Conservation (phyloP, 805 yeast genomes). For the Kodamaea restingae region DNA sequence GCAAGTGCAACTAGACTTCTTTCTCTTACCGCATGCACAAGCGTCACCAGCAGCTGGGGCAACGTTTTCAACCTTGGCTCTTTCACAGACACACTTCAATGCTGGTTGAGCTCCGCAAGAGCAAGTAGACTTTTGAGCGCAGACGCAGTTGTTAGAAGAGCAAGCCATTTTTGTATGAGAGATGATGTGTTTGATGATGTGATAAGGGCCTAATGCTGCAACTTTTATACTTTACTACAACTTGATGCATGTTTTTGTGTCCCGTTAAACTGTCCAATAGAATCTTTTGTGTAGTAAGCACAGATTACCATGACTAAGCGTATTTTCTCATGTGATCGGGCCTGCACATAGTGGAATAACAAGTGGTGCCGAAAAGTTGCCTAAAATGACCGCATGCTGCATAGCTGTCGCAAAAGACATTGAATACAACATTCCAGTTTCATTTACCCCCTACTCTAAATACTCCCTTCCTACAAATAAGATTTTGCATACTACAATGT, state of each 20-base stretch:
- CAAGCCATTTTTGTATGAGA: conserved; percentile 11
- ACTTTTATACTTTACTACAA: not conserved
- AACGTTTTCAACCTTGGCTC: conserved; percentile 49
- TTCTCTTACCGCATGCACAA: conserved; percentile 59
- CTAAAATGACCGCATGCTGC: no score
- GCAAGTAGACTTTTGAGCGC: conserved; percentile 60
- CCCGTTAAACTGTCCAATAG: not conserved
- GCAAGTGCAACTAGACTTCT: conserved; percentile 52
- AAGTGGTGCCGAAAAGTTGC: no score
- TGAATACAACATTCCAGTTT: no score
- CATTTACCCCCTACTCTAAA: no score
- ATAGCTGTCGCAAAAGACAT: no score
- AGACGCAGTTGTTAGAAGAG: conserved; percentile 38
- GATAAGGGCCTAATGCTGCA: not conserved
- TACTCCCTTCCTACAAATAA: no score
- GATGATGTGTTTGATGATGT: not conserved
- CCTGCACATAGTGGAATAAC: no score
- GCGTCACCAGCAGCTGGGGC: conserved; percentile 38
- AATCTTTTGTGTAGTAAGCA: not conserved
- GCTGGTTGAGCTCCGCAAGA: conserved; percentile 62
- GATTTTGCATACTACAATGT: no score
- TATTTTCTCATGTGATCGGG: no score
- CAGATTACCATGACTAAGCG: not conserved
- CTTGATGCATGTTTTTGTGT: not conserved
- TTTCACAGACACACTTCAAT: conserved; percentile 51